These are phyloP conservation scores for Mortierella polycephala DNA, from an alignment of 371 early-diverging fungal genomes.

Conservation along the genomic window DNA sequence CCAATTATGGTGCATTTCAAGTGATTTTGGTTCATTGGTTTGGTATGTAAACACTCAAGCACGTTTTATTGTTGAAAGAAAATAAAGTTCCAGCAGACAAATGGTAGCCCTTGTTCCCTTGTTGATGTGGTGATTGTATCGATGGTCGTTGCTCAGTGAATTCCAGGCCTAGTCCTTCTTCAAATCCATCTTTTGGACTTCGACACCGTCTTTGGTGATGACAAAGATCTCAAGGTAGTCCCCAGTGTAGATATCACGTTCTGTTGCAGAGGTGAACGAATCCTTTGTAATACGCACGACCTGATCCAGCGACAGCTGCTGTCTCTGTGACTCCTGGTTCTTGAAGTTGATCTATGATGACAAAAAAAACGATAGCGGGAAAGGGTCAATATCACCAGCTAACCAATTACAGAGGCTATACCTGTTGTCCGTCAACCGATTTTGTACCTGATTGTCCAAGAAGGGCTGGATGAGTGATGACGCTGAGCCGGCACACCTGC, in stretches of 20 bases:
- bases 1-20: too few species aligned
- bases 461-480: constrained; percentile 97
- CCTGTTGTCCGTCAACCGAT: background rate
- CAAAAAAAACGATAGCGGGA: background rate
- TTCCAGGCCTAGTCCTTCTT: constrained; percentile 74
- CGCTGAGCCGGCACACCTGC: constrained; percentile 92
- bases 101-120: background rate
- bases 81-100: background rate
- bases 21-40: too few species aligned
- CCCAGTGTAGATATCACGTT: constrained; percentile 99
- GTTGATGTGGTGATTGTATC: background rate
- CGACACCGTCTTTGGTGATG: constrained; percentile 84
- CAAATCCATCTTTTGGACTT: constrained; percentile 77
- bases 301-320: constrained; percentile 68
- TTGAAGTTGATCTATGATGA: constrained; percentile 56
- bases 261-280: constrained; percentile 98
- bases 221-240: constrained; percentile 96
- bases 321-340: constrained; percentile 65
- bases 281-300: constrained; percentile 91
- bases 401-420: background rate
- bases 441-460: constrained; percentile 94
- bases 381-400: background rate
- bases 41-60: too few species aligned
- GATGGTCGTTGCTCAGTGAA: background rate
- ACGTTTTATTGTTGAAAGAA: too few species aligned